Evolutionary conservation across 106 monocot species (phyloP).

Genomic region (Dendrobium nobile): DNA sequence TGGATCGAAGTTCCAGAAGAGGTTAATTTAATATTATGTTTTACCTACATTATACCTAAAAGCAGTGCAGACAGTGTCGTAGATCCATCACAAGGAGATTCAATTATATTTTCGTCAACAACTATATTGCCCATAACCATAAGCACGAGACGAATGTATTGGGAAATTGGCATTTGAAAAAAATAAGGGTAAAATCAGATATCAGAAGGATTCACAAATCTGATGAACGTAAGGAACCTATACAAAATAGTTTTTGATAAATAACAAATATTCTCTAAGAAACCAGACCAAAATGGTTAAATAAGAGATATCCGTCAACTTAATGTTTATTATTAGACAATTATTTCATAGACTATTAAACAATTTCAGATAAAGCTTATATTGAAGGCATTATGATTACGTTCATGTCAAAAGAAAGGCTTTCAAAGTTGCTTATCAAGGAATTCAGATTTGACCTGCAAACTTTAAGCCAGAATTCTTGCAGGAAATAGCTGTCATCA

Average conservation of each 20-base stretch:
- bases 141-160: background rate
- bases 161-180: background rate
- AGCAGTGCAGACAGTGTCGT: background rate
- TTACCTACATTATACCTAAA: background rate
- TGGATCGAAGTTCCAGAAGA: background rate
- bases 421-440: background rate
- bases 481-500: conserved; percentile 95
- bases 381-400: background rate
- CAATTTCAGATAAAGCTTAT: background rate
- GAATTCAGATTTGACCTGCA: conserved; percentile 48
- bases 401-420: background rate
- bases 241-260: background rate
- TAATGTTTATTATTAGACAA: background rate
- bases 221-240: background rate
- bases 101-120: background rate
- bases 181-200: background rate
- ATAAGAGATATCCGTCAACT: background rate
- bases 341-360: background rate
- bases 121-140: background rate
- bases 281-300: background rate
- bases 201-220: background rate
- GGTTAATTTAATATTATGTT: background rate
- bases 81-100: background rate
- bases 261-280: background rate
- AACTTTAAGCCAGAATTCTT: conserved; percentile 62